phyloP scores from a whole-genome alignment of 176 grass and related monocot genomes.

The Rhynchospora tenuis region DNA sequence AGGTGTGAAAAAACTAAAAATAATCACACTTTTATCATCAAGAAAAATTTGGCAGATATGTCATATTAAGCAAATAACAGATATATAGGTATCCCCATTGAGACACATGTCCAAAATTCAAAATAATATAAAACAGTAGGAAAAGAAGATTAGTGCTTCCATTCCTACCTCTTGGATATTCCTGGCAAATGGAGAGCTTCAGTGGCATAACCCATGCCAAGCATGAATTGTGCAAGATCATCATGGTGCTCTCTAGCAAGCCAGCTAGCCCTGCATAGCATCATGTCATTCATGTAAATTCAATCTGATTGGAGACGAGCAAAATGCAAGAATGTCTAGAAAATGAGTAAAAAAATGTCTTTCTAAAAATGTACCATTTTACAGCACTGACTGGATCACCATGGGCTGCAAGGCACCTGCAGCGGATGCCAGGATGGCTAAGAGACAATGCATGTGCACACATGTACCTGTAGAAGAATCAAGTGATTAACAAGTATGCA shows the following conservation, averaged over 20 bases:
- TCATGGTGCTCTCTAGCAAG: conserved; percentile 95
- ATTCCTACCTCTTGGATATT: conserved; percentile 84
- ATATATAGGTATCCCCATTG: background rate
- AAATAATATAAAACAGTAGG: background rate
- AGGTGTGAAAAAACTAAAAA: conserved; percentile 8
- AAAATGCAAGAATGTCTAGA: background rate
- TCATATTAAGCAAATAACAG: background rate
- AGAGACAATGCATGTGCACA: conserved; percentile 97
- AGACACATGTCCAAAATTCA: background rate
- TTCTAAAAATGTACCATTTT: conserved; percentile 63
- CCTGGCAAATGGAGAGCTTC: conserved; percentile 99
- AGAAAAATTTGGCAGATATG: background rate
- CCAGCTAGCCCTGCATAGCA: conserved; percentile 77
- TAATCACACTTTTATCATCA: background rate
- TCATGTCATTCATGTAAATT: conserved; percentile 1
- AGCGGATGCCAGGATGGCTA: conserved; percentile 97
- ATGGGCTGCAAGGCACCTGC: conserved; percentile 93
- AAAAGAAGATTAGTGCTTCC: conserved; percentile 9
- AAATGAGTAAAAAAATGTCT: conserved; percentile 6
- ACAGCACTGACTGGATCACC: conserved; percentile 99
- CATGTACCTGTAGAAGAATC: conserved; percentile 70
- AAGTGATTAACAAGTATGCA: background rate
- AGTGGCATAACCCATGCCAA: conserved; percentile 99
- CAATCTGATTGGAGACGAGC: background rate
- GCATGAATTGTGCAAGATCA: conserved; percentile 98